Evolutionary conservation across 2,329 filamentous ascomycete species (phyloP), one percentile per base, ranked within the genome.

Genomic region (Fusarium sp.): DNA sequence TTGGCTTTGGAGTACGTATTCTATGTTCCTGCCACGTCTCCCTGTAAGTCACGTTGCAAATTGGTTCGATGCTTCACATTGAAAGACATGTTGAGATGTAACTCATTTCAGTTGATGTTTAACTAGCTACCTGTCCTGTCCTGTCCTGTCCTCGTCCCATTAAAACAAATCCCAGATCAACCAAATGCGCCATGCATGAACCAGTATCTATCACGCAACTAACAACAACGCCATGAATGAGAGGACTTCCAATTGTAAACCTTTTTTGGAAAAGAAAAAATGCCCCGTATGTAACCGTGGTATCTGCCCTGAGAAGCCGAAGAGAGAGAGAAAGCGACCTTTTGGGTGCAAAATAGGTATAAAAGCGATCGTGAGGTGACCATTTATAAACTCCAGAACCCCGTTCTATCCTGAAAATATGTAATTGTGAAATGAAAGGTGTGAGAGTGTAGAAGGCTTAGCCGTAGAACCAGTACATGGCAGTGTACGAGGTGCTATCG

Each of bases 391-490:
- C 75, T 74, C 75, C 75, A 57, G 47, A 57, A 58, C 66, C 73
- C 65, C 64, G 20, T 71, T 77, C 75, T 77, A 74, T 72, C 54
- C 61, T 54, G 33, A 60, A 52, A 66, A 65, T 73, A 76, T 75
- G 47, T 73, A 63, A 68, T 63, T 63, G 71, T 62, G 62, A 78
- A 77, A 52, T 52, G 62, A 69, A 63, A 60, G 36, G 42, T 52
- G 22, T 18, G 14, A 42, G 36, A 40, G 42, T 18, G 29, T 6
- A 4, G 1, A 36, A 29, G 22, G 33, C 52, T 79, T 80, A 84
- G 22, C 81, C 85, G 75, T 85, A 91, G 78, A 91, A 86, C 88
- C 89, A 91, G 82, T 91, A 91, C 74, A 84, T 85, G n/a, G 89
- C 84, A 1, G 88, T 77, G 79, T 91, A 91, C 4, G 86, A 85